phyloP scores from a whole-genome alignment of 306 rosid species.

The Rosa rugosa region DNA sequence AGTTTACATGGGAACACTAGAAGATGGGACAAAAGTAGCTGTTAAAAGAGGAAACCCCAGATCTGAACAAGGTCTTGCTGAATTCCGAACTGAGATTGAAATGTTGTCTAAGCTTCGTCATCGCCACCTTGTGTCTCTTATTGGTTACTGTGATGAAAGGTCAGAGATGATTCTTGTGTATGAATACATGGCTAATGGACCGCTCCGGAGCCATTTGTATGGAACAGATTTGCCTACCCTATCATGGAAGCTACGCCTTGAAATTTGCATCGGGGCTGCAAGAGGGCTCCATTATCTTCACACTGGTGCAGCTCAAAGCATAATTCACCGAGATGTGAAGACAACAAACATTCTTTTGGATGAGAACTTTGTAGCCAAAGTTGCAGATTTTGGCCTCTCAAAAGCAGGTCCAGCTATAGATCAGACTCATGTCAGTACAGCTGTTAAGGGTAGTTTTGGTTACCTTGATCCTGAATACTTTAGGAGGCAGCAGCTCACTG shows the following conservation, averaged over 20 bases:
- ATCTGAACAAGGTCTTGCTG: slow-evolving; percentile 95
- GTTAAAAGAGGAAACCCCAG: slow-evolving; percentile 91
- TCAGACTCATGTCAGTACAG: slow-evolving; percentile 97
- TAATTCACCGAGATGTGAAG: slow-evolving; percentile 95
- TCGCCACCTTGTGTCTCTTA: slow-evolving; percentile 94
- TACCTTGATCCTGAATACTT: slow-evolving; percentile 98
- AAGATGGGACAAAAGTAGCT: slow-evolving; percentile 82
- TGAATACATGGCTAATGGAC: slow-evolving; percentile 98
- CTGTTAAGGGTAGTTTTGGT: slow-evolving; percentile 97
- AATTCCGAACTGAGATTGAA: slow-evolving; percentile 92
- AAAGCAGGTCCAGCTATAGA: slow-evolving; percentile 95
- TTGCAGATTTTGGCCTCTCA: slow-evolving; percentile 97
- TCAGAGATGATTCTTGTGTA: slow-evolving; percentile 96
- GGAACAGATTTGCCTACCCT: slow-evolving; percentile 81
- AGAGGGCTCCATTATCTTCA: slow-evolving; percentile 97
- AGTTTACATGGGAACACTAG: slow-evolving; percentile 86
- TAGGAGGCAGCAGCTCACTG: slow-evolving; percentile 94
- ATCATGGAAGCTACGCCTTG: slow-evolving; percentile 91
- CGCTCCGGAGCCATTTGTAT: slow-evolving; percentile 90
- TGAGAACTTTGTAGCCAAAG: slow-evolving; percentile 90
- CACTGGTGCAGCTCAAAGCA: slow-evolving; percentile 90
- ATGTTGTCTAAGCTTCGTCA: slow-evolving; percentile 98
- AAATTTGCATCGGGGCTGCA: slow-evolving; percentile 95
- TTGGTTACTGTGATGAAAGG: slow-evolving; percentile 93
- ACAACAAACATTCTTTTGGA: slow-evolving; percentile 96